These are phyloP conservation scores for Pichia sp. DNA, from an alignment of 1,139 yeast genomes.

Conservation along the genomic window DNA sequence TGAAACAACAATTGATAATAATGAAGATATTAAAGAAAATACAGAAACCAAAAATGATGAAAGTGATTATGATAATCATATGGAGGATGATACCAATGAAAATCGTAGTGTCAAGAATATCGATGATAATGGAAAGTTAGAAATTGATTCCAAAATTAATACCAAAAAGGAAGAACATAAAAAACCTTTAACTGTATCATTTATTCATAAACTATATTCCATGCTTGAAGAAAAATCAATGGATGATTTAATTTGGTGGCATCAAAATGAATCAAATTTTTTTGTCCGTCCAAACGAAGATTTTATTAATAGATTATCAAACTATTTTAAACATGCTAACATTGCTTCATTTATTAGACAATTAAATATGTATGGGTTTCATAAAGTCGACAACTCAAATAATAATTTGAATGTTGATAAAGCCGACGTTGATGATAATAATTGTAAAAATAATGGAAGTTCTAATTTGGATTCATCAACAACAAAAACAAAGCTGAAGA, in stretches of 20 bases:
- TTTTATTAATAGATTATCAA: conserved; percentile 55
- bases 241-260: conserved; percentile 71
- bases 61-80: too few relatives aligned
- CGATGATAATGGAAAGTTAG: too few relatives aligned
- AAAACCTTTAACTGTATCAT: conserved; percentile 36
- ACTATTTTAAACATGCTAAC: conserved; percentile 73
- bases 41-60: too few relatives aligned
- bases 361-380: conserved; percentile 73
- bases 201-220: conserved; percentile 53
- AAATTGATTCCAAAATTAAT: background rate
- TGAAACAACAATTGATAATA: too few relatives aligned
- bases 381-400: conserved; percentile 43
- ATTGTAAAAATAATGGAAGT: background rate
- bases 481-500: background rate
- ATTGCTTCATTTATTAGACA: conserved; percentile 68
- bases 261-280: conserved; percentile 48
- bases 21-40: too few relatives aligned
- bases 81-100: too few relatives aligned
- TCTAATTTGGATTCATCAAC: background rate
- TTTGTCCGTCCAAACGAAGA: conserved; percentile 62
- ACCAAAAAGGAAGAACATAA: conserved; percentile 5
- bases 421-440: background rate
- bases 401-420: background rate
- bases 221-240: conserved; percentile 52
- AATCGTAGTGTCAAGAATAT: too few relatives aligned